Conservation (phyloP, 345 rosid species). For the Schrenkiella parvula region DNA sequence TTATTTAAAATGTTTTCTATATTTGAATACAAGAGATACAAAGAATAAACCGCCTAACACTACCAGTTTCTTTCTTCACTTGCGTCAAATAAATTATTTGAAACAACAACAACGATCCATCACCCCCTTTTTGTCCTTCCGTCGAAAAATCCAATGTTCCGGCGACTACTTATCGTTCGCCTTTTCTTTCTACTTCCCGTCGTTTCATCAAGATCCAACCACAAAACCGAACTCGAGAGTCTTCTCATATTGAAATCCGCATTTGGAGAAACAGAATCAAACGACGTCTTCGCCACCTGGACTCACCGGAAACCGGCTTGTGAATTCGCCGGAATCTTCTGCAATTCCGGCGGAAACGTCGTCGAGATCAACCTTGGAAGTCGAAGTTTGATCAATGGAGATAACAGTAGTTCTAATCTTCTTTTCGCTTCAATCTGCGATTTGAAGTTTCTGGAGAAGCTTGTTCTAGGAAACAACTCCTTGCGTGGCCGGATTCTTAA, state of each 20-base stretch:
- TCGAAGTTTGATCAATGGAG: constrained; percentile 37
- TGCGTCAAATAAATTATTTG: neutral
- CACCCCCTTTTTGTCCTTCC: neutral
- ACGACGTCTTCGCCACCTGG: constrained; percentile 50
- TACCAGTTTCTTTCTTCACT: neutral
- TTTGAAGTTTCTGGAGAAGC: constrained; percentile 44
- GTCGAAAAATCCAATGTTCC: constrained; percentile 13
- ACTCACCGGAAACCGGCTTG: constrained; percentile 31
- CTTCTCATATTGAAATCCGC: constrained; percentile 47
- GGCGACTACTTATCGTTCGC: constrained; percentile 5
- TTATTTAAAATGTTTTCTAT: neutral
- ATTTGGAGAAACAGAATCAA: constrained; percentile 32
- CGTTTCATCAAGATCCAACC: constrained; percentile 15
- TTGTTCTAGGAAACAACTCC: constrained; percentile 49
- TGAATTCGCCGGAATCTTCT: constrained; percentile 52
- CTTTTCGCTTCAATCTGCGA: constrained; percentile 57
- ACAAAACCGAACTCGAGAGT: constrained; percentile 35
- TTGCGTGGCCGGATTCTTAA: constrained; percentile 39
- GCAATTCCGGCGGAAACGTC: constrained; percentile 45
- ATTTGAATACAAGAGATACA: neutral
- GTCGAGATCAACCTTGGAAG: constrained; percentile 54
- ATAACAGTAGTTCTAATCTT: constrained; percentile 8
- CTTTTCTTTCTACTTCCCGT: constrained; percentile 28
- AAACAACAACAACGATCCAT: neutral
- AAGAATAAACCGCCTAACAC: neutral